Evolutionary conservation across 129 eudicot genomes (phyloP).

Genomic region (Logfia minima): DNA sequence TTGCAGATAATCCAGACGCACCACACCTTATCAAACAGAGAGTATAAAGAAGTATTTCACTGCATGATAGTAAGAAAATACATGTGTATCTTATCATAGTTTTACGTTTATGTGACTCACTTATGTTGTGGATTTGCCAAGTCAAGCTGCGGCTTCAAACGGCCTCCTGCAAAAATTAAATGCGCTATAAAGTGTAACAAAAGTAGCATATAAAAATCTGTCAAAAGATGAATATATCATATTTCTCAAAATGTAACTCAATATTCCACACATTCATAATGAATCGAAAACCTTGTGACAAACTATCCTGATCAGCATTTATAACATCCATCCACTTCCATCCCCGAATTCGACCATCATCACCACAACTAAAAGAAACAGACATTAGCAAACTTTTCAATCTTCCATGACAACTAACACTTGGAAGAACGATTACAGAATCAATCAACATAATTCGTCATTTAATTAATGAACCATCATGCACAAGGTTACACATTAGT

Average conservation of each 20-base stretch:
- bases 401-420: not conserved
- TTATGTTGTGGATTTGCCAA: constrained; percentile 87
- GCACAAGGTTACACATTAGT: not conserved
- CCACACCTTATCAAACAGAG: not conserved
- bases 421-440: not conserved
- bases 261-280: not conserved
- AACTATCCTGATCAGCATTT: constrained; percentile 36
- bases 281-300: constrained; percentile 43
- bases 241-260: not conserved
- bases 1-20: not conserved
- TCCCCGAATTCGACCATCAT: constrained; percentile 92
- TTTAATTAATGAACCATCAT: not conserved
- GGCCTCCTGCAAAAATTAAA: constrained; percentile 44
- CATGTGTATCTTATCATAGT: constrained; percentile 12
- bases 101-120: constrained; percentile 48
- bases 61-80: constrained; percentile 3
- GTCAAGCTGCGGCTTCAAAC: constrained; percentile 63
- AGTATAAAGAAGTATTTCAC: not conserved
- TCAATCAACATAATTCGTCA: not conserved
- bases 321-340: constrained; percentile 86
- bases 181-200: not conserved
- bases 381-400: not conserved
- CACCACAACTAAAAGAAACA: constrained; percentile 73
- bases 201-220: not conserved
- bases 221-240: not conserved